Base-by-base conservation (phyloP, 2,329 filamentous ascomycete genomes). In the Ceratocystis destructans region DNA sequence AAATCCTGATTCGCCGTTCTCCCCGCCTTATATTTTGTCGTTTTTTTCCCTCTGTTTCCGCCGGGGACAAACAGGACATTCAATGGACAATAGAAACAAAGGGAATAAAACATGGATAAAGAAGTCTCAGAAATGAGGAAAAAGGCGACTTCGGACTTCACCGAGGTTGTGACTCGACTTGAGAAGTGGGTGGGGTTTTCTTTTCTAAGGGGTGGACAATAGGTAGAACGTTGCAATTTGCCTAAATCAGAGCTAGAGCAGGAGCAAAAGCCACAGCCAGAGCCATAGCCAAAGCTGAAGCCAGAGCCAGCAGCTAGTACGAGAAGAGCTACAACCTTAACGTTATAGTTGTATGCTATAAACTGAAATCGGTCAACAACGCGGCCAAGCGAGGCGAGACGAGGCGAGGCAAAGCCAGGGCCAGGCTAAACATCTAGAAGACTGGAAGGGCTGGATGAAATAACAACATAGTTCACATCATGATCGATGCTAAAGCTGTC, bases 211-310 rank as follows among this genome's bases (percentile, higher is more conserved):
- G 53, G 50, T 6, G 15, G 20, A 28, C 7, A 8, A 33, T 8
- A 33, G 37, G 53, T 31, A 57, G 53, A 57, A 57, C 53, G 53
- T 57, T 57, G 53, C 53, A 57, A 31, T 57, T 57, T 31, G 28
- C 22, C 22, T 57, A 20, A 20, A 20, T n/a, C 48, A 20, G 6
- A 25, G n/a, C 3, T 53, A 25, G n/a, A n/a, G 48, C 48, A 8
- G 2, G 48, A 41, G 37, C 37, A 12, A 41, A 12, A 41, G 37
- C 37, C 37, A 41, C 12, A 37, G 33, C 33, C 33, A 37, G 33
- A 41, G 37, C 37, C 37, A 41, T 12, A 41, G 37, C 37, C 37
- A 41, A 41, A 41, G 37, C 37, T 41, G 37, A 41, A 41, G 37
- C 37, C 37, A 41, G 37, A 41, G 37, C 12, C 37, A 41, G 37